Percentiles rank a stretch among this genome's conserved stretches.
Evolutionary conservation across 1,284 basidiomycete species (phyloP).

Genomic region (Trichosporon faecale): DNA sequence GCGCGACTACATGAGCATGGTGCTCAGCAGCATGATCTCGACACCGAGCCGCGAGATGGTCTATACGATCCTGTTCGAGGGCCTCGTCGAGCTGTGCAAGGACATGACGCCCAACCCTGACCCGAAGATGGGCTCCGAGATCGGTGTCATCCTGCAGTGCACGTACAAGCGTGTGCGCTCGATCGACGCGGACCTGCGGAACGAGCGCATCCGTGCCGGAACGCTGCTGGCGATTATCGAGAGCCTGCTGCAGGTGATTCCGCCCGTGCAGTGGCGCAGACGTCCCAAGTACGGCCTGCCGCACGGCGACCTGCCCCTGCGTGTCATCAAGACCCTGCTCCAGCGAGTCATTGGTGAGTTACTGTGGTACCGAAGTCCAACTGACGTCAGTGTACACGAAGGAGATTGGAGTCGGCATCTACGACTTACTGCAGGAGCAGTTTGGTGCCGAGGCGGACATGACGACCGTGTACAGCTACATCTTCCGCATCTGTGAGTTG

Average conservation of each 20-base stretch:
- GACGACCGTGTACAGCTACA: conserved; percentile 53
- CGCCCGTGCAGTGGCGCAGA: conserved; percentile 92
- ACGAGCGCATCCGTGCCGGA: conserved; percentile 74
- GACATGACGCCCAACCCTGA: conserved; percentile 65
- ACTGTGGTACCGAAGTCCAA: not conserved
- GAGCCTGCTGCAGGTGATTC: conserved; percentile 86
- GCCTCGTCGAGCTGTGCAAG: conserved; percentile 82
- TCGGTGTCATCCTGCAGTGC: conserved; percentile 95
- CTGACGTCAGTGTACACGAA: conserved; percentile 40
- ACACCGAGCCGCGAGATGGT: conserved; percentile 87
- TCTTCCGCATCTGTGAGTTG: conserved; percentile 67
- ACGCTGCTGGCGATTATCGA: conserved; percentile 92
- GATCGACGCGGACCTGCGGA: conserved; percentile 83
- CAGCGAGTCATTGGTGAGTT: conserved; percentile 87
- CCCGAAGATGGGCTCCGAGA: conserved; percentile 81
- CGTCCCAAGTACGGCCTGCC: conserved; percentile 85
- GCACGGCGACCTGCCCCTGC: conserved; percentile 92
- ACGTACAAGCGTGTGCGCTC: conserved; percentile 97
- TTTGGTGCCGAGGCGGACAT: conserved; percentile 53
- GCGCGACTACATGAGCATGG: conserved; percentile 97
- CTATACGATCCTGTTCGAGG: conserved; percentile 74
- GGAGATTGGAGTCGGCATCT: conserved; percentile 42
- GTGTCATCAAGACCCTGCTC: conserved; percentile 96
- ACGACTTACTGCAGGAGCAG: conserved; percentile 45
- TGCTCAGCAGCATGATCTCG: conserved; percentile 87